Conservation (phyloP, 1,139 yeast species). For the Nakaseomyces bracarensis region DNA sequence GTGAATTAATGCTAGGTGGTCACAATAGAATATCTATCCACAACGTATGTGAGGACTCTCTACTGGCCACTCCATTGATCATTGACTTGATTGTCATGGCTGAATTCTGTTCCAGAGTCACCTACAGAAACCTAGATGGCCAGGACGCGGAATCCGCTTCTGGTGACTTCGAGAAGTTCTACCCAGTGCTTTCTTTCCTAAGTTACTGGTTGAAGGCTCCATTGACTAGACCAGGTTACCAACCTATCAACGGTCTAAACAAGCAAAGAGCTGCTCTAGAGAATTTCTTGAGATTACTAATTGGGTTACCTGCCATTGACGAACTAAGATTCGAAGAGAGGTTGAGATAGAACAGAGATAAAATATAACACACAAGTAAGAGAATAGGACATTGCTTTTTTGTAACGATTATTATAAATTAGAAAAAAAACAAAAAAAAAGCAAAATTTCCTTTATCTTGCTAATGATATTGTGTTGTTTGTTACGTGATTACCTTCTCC, state of each 20-base stretch:
- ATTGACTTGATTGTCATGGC: constrained; percentile 85
- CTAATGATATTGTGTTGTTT: too few relatives aligned
- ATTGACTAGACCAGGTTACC: constrained; percentile 80
- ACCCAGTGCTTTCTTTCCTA: constrained; percentile 78
- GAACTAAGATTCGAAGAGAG: constrained; percentile 94
- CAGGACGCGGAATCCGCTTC: constrained; percentile 26
- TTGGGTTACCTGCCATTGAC: constrained; percentile 83
- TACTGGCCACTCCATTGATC: constrained; percentile 89
- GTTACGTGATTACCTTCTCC: too few relatives aligned
- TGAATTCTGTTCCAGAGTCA: constrained; percentile 81
- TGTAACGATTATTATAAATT: too few relatives aligned
- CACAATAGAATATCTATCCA: constrained; percentile 90
- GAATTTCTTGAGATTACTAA: constrained; percentile 79
- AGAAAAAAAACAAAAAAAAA: too few relatives aligned
- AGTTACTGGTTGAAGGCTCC: constrained; percentile 98
- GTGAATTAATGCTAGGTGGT: constrained; percentile 95
- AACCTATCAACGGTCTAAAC: constrained; percentile 87
- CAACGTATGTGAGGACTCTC: constrained; percentile 93
- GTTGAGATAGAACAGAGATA: constrained; percentile 37
- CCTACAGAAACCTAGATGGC: constrained; percentile 47
- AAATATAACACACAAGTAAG: too few relatives aligned
- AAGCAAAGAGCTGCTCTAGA: constrained; percentile 91
- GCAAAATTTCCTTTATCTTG: too few relatives aligned
- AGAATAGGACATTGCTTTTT: too few relatives aligned
- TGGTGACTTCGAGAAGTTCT: constrained; percentile 55